Base-by-base conservation (phyloP, 139 green algal species). In the Volvox africanus region DNA sequence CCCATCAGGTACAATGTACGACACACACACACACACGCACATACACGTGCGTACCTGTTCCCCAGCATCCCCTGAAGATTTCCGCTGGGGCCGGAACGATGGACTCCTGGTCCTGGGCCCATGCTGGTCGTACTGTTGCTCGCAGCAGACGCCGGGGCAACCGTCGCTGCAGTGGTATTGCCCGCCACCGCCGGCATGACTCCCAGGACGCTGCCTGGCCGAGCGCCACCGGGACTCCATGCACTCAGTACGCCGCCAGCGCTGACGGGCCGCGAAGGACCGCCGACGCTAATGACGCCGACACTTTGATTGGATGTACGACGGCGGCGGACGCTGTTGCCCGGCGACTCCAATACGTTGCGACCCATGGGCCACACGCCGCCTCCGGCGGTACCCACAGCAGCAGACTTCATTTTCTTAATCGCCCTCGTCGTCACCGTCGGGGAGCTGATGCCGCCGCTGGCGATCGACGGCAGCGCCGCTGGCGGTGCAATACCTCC, bases 41-140 rank as follows among this genome's bases (percentile, higher is more conserved):
- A 86, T 0, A 37, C 22, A 37, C 44, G 44, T 55, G 44, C 81
- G 20, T n/a, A 87, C 81, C 81, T 55, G 1, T 87, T n/a, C 2
- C n/a, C 61, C 81, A 87, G 81, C 61, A 87, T 71, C 16, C 30
- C 81, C 55, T 87, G 61, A 32, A 87, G 28, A 30, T 87, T 76
- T 32, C 55, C 81, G n/a, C 61, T 77, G 30, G 61, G 61, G 16
- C 61, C 61, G 12, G 50, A 76, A 21, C 81, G 81, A 55, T 55
- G 44, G 9, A 55, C 44, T 55, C 44, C 44, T 55, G 44, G 5
- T 55, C 44, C 44, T 55, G 44, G 5, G n/a, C 1, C 76, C 16
- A 77, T 55, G 17, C 81, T 62, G 13, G 33, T 26, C 35, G 11
- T 21, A 1, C 35, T 83, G 33, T 37, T 80, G 28, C 26, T 32